Evolutionary conservation across 495 filamentous ascomycete genomes (phyloP).

Genomic region (Penicillium ucsense): DNA sequence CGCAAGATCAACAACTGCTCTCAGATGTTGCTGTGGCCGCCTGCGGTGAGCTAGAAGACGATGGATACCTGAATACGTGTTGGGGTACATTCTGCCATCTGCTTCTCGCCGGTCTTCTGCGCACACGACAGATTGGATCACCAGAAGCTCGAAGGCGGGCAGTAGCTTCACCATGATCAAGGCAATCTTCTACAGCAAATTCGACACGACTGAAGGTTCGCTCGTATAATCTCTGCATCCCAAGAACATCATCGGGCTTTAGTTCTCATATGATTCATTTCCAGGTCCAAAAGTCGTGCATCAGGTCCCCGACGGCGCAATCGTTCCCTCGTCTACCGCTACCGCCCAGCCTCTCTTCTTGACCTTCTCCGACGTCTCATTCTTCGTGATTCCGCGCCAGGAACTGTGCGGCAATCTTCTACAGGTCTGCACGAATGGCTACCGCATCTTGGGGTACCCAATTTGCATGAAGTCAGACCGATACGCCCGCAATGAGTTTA

Average conservation of each 20-base stretch:
- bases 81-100: neutral
- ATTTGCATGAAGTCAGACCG: conserved; percentile 68
- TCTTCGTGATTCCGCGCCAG: conserved; percentile 87
- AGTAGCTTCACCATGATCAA: conserved; percentile 53
- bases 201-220: conserved; percentile 80
- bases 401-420: conserved; percentile 79
- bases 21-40: no score
- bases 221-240: neutral
- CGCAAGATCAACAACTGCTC: neutral
- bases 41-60: no score
- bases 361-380: conserved; percentile 70
- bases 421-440: conserved; percentile 64
- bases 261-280: conserved; percentile 5
- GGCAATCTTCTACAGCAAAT: conserved; percentile 90
- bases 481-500: conserved; percentile 90
- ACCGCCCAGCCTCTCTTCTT: conserved; percentile 56
- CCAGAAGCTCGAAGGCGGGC: conserved; percentile 1
- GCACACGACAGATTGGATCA: neutral
- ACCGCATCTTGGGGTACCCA: conserved; percentile 79
- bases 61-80: neutral
- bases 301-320: conserved; percentile 54
- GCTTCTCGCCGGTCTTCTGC: neutral
- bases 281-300: conserved; percentile 64
- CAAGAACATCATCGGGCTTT: neutral
- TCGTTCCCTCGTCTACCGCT: conserved; percentile 48